Percentiles rank a stretch among this genome's conserved stretches.
phyloP scores from a whole-genome alignment of 805 yeast species.

The Yamadazyma endophytica region DNA sequence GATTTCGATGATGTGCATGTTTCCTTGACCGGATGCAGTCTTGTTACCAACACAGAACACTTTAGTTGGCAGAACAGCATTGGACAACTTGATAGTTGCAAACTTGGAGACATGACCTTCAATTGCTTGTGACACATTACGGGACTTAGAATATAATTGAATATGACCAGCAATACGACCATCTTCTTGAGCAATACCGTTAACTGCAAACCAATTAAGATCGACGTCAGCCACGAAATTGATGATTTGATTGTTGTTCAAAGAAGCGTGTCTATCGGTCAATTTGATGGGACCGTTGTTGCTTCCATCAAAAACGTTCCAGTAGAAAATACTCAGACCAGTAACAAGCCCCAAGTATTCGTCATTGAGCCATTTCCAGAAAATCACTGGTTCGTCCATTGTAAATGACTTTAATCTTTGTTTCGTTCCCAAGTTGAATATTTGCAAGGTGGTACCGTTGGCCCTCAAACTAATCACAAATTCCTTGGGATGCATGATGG shows the following conservation, averaged over 20 bases:
- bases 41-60: slow-evolving; percentile 92
- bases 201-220: slow-evolving; percentile 89
- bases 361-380: slow-evolving; percentile 90
- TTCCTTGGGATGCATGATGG: slow-evolving; percentile 91
- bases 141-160: slow-evolving; percentile 82
- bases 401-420: slow-evolving; percentile 86
- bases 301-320: slow-evolving; percentile 82
- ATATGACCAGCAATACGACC: slow-evolving; percentile 95
- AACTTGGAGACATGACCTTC: slow-evolving; percentile 97
- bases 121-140: slow-evolving; percentile 92
- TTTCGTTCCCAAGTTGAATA: slow-evolving; percentile 83
- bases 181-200: slow-evolving; percentile 91
- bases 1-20: slow-evolving; percentile 88
- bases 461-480: slow-evolving; percentile 92
- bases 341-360: slow-evolving; percentile 80
- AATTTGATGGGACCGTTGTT: slow-evolving; percentile 74
- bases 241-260: slow-evolving; percentile 82
- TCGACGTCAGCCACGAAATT: slow-evolving; percentile 79
- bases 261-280: slow-evolving; percentile 77
- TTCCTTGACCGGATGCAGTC: slow-evolving; percentile 65
- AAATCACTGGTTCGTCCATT: slow-evolving; percentile 82
- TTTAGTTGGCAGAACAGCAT: slow-evolving; percentile 71
- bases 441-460: slow-evolving; percentile 92
- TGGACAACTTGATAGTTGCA: slow-evolving; percentile 69
- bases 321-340: slow-evolving; percentile 65